These are phyloP conservation scores for Solanum dulcamara DNA, from an alignment of 257 asterid genomes.

Conservation along the genomic window DNA sequence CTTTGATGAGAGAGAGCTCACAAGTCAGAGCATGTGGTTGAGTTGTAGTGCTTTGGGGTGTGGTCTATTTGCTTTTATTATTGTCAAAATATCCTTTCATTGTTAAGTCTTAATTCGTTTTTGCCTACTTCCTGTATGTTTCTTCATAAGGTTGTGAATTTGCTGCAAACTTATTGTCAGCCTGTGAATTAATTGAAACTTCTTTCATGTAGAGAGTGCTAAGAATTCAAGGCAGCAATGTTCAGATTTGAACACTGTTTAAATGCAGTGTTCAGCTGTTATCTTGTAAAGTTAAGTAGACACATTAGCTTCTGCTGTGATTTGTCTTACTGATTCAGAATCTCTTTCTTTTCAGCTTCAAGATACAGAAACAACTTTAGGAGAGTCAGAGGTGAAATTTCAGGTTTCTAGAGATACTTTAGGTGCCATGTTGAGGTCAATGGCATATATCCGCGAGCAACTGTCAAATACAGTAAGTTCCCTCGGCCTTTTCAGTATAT, in stretches of 20 bases:
- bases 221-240: not conserved
- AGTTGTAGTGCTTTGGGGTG: not conserved
- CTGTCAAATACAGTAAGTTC: conserved; percentile 13
- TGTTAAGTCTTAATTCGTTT: not conserved
- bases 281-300: not conserved
- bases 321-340: conserved; percentile 2
- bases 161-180: not conserved
- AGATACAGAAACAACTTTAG: conserved; percentile 57
- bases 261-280: not conserved
- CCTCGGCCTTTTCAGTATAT: conserved; percentile 45
- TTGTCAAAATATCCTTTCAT: not conserved
- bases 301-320: not conserved
- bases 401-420: conserved; percentile 74
- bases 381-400: conserved; percentile 75
- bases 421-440: conserved; percentile 69
- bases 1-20: not conserved
- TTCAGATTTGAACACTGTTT: not conserved
- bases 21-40: not conserved
- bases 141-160: not conserved
- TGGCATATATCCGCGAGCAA: conserved; percentile 68
- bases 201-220: not conserved
- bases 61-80: not conserved
- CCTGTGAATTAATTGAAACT: not conserved
- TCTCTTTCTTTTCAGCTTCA: conserved; percentile 53
- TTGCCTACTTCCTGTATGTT: not conserved